These are phyloP conservation scores for Geranium incanum DNA, from an alignment of 441 rosid species.

Conservation along the genomic window DNA sequence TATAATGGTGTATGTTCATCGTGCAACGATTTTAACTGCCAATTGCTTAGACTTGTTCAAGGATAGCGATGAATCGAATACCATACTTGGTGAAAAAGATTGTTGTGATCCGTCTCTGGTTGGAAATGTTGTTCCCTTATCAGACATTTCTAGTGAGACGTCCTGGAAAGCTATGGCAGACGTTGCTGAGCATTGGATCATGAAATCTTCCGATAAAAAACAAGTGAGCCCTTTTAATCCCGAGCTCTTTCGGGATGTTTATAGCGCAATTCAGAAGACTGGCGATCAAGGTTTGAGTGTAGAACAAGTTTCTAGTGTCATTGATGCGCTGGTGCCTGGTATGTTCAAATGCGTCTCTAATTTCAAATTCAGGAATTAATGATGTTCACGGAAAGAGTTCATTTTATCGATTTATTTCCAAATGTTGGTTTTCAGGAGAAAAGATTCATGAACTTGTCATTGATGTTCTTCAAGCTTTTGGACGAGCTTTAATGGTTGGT, in stretches of 20 bases:
- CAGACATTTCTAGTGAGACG: conserved; percentile 36
- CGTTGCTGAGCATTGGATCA: conserved; percentile 44
- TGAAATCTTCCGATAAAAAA: conserved; percentile 30
- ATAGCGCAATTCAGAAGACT: conserved; percentile 61
- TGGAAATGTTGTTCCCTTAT: conserved; percentile 32
- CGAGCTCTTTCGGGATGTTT: conserved; percentile 43
- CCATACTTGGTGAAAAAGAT: conserved; percentile 24
- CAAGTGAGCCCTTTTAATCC: conserved; percentile 35
- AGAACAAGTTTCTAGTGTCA: conserved; percentile 48
- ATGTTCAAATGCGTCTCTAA: conserved; percentile 5
- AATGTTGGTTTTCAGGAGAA: conserved; percentile 43
- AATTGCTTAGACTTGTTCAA: conserved; percentile 46
- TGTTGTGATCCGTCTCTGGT: conserved; percentile 28
- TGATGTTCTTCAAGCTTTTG: conserved; percentile 78
- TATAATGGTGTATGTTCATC: conserved; percentile 45
- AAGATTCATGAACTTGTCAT: conserved; percentile 35
- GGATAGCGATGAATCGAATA: conserved; percentile 29
- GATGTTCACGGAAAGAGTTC: conserved; percentile 10
- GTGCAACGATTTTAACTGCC: conserved; percentile 37
- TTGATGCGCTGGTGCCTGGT: conserved; percentile 35
- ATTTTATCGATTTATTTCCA: conserved; percentile 20
- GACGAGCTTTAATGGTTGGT: conserved; percentile 71
- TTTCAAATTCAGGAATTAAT: conserved; percentile 11
- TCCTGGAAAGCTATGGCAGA: conserved; percentile 73
- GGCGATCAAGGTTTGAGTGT: conserved; percentile 86